Conservation (phyloP, 768 basidiomycete species). For the Solioccasus polychromus region DNA sequence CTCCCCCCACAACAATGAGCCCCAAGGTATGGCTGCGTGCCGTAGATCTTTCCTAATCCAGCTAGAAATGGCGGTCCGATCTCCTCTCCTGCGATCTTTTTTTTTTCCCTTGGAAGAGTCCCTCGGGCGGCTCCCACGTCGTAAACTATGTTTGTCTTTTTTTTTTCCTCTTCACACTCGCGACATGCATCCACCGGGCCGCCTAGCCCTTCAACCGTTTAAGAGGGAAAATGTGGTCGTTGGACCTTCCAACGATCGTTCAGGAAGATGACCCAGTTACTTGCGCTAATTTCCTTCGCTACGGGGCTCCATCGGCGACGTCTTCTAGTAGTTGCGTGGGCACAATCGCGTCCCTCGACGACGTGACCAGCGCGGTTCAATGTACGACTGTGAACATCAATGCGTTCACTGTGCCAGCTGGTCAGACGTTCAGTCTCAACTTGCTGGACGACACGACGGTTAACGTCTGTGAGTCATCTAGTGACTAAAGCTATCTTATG, state of each 20-base stretch:
- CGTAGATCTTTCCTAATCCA: not conserved
- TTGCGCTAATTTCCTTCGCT: slow-evolving; percentile 1
- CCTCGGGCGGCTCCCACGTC: not conserved
- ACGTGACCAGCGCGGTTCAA: slow-evolving; percentile 49
- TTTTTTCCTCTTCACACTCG: not conserved
- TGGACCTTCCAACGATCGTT: not conserved
- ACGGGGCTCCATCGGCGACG: slow-evolving; percentile 2
- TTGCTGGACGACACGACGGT: slow-evolving; percentile 52
- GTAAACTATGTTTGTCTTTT: not conserved
- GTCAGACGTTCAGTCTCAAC: slow-evolving; percentile 45
- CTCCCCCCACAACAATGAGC: too few relatives aligned
- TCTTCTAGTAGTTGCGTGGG: slow-evolving; percentile 38
- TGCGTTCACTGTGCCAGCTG: slow-evolving; percentile 54
- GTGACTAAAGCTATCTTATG: not conserved
- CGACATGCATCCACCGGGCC: not conserved
- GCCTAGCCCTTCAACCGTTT: not conserved
- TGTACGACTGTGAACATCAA: slow-evolving; percentile 61
- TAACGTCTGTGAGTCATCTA: slow-evolving; percentile 48
- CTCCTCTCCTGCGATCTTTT: not conserved
- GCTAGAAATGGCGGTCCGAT: not conserved
- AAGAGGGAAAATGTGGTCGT: not conserved
- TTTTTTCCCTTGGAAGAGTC: not conserved
- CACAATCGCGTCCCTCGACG: slow-evolving; percentile 49
- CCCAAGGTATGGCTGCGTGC: too few relatives aligned
- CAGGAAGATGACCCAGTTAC: not conserved